Base-by-base conservation (phyloP, 306 rosid species). In the Corylus americana region DNA sequence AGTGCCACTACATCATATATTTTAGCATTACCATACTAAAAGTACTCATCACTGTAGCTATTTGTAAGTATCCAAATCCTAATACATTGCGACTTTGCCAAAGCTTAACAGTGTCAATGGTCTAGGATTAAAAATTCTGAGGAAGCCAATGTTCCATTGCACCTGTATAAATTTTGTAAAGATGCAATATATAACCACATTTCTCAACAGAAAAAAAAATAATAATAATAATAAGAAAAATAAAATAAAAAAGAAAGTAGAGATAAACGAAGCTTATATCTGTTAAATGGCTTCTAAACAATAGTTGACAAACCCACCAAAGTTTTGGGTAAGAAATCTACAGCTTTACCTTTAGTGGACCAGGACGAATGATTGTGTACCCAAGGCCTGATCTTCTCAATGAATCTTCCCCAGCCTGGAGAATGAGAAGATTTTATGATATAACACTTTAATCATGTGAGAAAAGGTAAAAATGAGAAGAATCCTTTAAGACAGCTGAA, bases 321-420 rank as follows among this genome's bases (percentile, higher is more conserved):
- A 57, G 25, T 66, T 58, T 61, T 81, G 81, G 70, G 58, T n/a
- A 61, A 64, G 66, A 70, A 84, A 1, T 39, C 18, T 37, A 37
- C 5, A 5, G 50, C 63, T 79, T 72, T 77, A 92, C 98, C 98
- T 90, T 90, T 18, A 95, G 85, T 62, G 98, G 98, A 78, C 98
- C 98, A 7, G 98, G 98, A 77, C 98, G 98, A 85, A 95, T 74
- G 71, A 95, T 90, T 49, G 98, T 95, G 85, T 95, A 95, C 53
- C 98, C 98, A 25, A 95, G 96, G 79, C 98, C 98, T 58, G 98
- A 95, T 91, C 85, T 92, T 88, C 98, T 90, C 85, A 95, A 84
- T 58, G 89, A 87, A 70, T 95, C 98, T 86, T 95, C 98, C 83
- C 98, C 98, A 22, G 98, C 98, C 98, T 95, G 79, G 53, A 55